Percentiles rank a stretch among this genome's conserved stretches.
phyloP scores from a whole-genome alignment of 257 asterid genomes.

The Gardenia jasminoides region DNA sequence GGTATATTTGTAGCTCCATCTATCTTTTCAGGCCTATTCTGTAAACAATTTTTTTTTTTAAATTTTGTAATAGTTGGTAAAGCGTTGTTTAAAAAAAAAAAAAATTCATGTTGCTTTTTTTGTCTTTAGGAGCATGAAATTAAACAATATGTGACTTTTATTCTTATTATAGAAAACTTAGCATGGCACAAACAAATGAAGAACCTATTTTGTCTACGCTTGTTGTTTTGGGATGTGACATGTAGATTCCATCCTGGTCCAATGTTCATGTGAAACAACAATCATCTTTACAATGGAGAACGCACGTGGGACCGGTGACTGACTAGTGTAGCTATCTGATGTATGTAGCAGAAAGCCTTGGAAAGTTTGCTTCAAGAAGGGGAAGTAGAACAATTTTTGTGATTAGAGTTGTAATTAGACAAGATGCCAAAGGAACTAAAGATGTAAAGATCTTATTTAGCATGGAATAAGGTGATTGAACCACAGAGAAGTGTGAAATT shows the following conservation, averaged over 20 bases:
- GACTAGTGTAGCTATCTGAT: not conserved
- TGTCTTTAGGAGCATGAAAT: too few species aligned
- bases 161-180: not conserved
- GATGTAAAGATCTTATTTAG: not conserved
- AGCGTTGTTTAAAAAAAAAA: too few species aligned
- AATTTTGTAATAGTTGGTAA: too few species aligned
- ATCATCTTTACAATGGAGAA: not conserved
- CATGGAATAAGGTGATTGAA: not conserved
- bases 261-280: not conserved
- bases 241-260: not conserved
- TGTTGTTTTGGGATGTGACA: not conserved
- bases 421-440: not conserved
- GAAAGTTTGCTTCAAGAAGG: not conserved
- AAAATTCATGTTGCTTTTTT: not conserved
- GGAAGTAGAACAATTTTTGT: not conserved
- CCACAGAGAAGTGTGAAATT: not conserved
- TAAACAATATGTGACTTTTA: not conserved
- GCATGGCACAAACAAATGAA: not conserved
- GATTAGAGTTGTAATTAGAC: not conserved
- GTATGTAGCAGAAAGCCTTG: not conserved
- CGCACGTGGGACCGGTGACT: conserved; percentile 1
- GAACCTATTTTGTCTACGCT: not conserved
- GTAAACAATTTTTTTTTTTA: not conserved
- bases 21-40: not conserved
- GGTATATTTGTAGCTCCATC: not conserved